Base-by-base conservation (phyloP, 495 filamentous ascomycete species). In the Achaetomiella virescens region DNA sequence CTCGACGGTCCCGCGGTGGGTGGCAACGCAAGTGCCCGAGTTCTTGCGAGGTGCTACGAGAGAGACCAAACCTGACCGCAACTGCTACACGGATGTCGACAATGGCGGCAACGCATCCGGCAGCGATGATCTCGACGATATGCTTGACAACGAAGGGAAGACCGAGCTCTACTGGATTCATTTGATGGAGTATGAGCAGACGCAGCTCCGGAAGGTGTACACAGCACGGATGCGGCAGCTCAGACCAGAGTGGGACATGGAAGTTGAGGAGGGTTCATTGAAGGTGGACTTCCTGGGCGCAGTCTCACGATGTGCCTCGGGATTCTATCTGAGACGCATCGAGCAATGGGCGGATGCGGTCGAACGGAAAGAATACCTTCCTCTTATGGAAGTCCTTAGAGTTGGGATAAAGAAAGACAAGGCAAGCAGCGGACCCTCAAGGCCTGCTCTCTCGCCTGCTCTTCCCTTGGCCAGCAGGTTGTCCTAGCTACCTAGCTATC, bases 1-100 rank as follows among this genome's bases (percentile, higher is more conserved):
- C n/a, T 71, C 74, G 8, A 67, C 73, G 20, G 50, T 76, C 18
- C 79, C 79, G 21, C 53, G 72, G 12, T 81, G 75, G 70, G 70
- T 72, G 41, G 70, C 74, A 17, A 72, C 66, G 50, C 64, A 76
- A 50, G 61, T 70, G 21, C 79, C 79, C 29, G 61, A 67, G 35
- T 79, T 81, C 43, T 61, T 82, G 41, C 60, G 58, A 1, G 65
- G 63, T 2, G 54, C 56, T 35, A 43, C 55, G 52, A 22, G 68
- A 33, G 59, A 65, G 25, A 43, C 65, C 25, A 61, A 67, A 52
- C 71, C 70, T 2, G 63, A 70, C 41, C 61, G 60, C 31, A 38
- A 60, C 57, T 31, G 58, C 25, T 74, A 76, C 48, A 62, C 60
- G 14, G 56, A 65, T 35, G 60, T 69, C 12, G 61, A 53, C 18